Conservation (phyloP, 805 yeast species). For the Metschnikowia bowlesiae region DNA sequence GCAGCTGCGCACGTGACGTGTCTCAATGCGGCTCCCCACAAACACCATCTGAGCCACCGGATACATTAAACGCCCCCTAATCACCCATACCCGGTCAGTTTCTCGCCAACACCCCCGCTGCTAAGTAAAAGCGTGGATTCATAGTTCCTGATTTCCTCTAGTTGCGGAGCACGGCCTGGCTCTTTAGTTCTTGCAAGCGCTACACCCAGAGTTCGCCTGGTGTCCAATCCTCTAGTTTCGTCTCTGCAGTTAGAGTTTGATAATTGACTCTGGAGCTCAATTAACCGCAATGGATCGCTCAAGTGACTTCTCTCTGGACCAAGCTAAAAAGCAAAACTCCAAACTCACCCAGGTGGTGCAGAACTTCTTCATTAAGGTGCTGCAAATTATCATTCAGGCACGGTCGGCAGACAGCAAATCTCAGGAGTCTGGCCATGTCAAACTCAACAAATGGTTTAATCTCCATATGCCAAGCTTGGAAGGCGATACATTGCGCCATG, state of each 20-base stretch:
- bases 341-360: conserved; percentile 45
- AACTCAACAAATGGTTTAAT: conserved; percentile 61
- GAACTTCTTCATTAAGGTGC: conserved; percentile 62
- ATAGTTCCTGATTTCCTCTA: not conserved
- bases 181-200: not conserved
- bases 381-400: conserved; percentile 52
- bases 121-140: not conserved
- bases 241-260: not conserved
- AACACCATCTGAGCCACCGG: not conserved
- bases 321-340: conserved; percentile 13
- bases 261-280: not conserved
- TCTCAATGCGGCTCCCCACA: conserved; percentile 2
- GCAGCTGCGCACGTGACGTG: not conserved
- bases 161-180: not conserved
- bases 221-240: not conserved
- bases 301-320: not conserved
- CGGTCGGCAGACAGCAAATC: conserved; percentile 28
- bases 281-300: conserved; percentile 1
- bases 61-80: conserved; percentile 1
- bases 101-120: not conserved
- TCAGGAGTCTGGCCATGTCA: conserved; percentile 14
- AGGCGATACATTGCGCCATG: conserved; percentile 43
- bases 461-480: conserved; percentile 39
- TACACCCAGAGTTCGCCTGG: not conserved
- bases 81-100: not conserved